Conservation (phyloP, 768 basidiomycete genomes). For the Agrocybe pediades region DNA sequence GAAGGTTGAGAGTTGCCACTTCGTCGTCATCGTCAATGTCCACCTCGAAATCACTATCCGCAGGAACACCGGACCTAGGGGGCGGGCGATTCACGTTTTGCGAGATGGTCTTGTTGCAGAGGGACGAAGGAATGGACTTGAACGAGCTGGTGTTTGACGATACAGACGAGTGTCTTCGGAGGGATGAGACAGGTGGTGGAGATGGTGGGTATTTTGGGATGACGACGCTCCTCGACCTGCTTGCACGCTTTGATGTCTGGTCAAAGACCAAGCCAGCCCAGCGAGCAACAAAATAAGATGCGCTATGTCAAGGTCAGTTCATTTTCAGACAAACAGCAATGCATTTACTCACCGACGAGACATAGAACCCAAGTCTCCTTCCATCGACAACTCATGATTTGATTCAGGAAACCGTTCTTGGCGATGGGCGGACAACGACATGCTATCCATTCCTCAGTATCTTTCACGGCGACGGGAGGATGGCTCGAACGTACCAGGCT, state of each 20-base stretch:
- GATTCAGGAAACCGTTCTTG: too few relatives aligned
- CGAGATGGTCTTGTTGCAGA: slow-evolving; percentile 12
- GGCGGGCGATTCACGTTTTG: slow-evolving; percentile 42
- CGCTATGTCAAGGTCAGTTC: too few relatives aligned
- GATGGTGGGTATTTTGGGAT: slow-evolving; percentile 42
- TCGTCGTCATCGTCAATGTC: slow-evolving; percentile 24
- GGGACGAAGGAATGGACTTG: slow-evolving; percentile 15
- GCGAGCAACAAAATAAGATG: too few relatives aligned
- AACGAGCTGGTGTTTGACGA: slow-evolving; percentile 19
- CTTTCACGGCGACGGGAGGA: too few relatives aligned
- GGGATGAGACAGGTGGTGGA: slow-evolving; percentile 33
- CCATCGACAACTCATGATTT: too few relatives aligned
- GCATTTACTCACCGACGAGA: too few relatives aligned
- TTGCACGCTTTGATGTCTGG: slow-evolving; percentile 35
- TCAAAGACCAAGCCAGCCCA: too few relatives aligned
- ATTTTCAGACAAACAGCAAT: too few relatives aligned
- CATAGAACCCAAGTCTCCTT: too few relatives aligned
- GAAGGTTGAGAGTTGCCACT: slow-evolving; percentile 39
- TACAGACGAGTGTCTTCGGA: slow-evolving; percentile 32
- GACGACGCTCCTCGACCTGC: slow-evolving; percentile 20
- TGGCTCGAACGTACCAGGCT: too few relatives aligned
- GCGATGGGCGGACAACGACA: too few relatives aligned
- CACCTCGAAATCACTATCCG: slow-evolving; percentile 35
- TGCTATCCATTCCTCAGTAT: too few relatives aligned
- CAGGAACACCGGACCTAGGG: slow-evolving; percentile 54